A percentile compares a stretch with the other conserved stretches of the same genome.
Evolutionary conservation across 2,329 filamentous ascomycete genomes (phyloP).

Genomic region (Pyrenophora teres): DNA sequence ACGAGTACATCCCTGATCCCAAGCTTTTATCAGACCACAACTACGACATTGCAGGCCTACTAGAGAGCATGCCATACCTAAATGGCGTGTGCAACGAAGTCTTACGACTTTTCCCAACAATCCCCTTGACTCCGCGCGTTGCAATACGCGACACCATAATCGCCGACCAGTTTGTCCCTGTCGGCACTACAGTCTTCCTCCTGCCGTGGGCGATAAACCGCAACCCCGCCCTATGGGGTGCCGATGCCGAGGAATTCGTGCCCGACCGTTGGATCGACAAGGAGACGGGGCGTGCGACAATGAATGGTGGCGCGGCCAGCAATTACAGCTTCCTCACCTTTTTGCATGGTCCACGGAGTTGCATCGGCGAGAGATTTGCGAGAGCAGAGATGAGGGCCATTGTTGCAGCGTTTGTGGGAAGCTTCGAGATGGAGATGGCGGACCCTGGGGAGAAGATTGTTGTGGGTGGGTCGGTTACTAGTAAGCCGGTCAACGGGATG

Average conservation of each 20-base stretch:
- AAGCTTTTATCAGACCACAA: slow-evolving; percentile 18
- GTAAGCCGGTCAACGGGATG: slow-evolving; percentile 48
- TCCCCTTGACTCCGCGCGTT: slow-evolving; percentile 42
- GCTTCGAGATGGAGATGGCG: slow-evolving; percentile 44
- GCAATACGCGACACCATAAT: slow-evolving; percentile 41
- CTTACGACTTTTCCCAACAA: slow-evolving; percentile 46
- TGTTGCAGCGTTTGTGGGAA: slow-evolving; percentile 42
- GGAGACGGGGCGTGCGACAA: slow-evolving; percentile 45
- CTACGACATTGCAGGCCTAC: slow-evolving; percentile 41
- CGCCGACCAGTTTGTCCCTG: slow-evolving; percentile 45
- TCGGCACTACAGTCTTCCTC: slow-evolving; percentile 47
- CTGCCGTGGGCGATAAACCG: slow-evolving; percentile 52
- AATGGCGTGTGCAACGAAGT: slow-evolving; percentile 54
- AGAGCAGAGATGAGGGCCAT: slow-evolving; percentile 45
- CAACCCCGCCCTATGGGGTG: slow-evolving; percentile 50
- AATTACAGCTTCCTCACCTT: slow-evolving; percentile 52
- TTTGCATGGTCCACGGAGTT: slow-evolving; percentile 49
- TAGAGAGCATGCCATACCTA: slow-evolving; percentile 53
- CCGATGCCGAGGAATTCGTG: slow-evolving; percentile 48
- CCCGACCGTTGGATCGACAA: slow-evolving; percentile 55
- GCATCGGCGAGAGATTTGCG: slow-evolving; percentile 48
- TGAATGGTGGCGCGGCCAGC: slow-evolving; percentile 45
- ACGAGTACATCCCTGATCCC: slow-evolving; percentile 60
- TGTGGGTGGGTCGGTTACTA: slow-evolving; percentile 44
- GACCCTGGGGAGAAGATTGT: slow-evolving; percentile 36